A percentile compares a stretch with the other conserved stretches of the same genome.
These are phyloP conservation scores for Trichosanthes cucumerina DNA, from an alignment of 306 rosid species.

Conservation along the genomic window DNA sequence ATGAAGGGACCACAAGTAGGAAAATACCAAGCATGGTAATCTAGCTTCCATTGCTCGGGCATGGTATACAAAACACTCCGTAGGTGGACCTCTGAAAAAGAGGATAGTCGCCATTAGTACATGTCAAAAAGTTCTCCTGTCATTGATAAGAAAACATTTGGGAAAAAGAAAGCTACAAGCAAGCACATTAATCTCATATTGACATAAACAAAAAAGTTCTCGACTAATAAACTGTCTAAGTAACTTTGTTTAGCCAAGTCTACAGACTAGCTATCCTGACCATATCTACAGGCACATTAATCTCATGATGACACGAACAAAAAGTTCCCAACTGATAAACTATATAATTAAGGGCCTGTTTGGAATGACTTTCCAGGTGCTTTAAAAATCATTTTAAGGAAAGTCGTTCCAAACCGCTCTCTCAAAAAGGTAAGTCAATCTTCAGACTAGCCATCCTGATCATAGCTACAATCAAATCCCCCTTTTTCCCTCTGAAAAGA, in stretches of 20 bases:
- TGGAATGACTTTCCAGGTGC: not conserved
- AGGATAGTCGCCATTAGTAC: slow-evolving; percentile 23
- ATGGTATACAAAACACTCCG: slow-evolving; percentile 84
- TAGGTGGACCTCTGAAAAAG: slow-evolving; percentile 84
- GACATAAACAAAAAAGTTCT: not conserved
- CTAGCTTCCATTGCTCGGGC: slow-evolving; percentile 73
- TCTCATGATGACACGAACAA: not conserved
- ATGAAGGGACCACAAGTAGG: not conserved
- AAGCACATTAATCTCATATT: not conserved
- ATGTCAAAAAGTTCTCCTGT: not conserved
- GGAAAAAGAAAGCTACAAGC: not conserved
- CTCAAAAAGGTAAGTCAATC: not conserved
- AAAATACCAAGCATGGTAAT: slow-evolving; percentile 46
- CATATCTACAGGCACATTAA: not conserved
- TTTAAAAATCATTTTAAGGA: not conserved
- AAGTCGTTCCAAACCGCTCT: not conserved
- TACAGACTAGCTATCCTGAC: not conserved
- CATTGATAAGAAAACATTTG: not conserved
- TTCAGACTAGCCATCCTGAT: not conserved
- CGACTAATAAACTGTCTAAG: not conserved
- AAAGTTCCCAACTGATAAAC: not conserved
- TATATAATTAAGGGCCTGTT: not conserved
- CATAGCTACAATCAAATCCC: not conserved
- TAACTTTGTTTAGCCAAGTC: not conserved
- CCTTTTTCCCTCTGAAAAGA: not conserved